These are phyloP conservation scores for Quercus tomentella DNA, from an alignment of 331 rosid species.

Conservation along the genomic window DNA sequence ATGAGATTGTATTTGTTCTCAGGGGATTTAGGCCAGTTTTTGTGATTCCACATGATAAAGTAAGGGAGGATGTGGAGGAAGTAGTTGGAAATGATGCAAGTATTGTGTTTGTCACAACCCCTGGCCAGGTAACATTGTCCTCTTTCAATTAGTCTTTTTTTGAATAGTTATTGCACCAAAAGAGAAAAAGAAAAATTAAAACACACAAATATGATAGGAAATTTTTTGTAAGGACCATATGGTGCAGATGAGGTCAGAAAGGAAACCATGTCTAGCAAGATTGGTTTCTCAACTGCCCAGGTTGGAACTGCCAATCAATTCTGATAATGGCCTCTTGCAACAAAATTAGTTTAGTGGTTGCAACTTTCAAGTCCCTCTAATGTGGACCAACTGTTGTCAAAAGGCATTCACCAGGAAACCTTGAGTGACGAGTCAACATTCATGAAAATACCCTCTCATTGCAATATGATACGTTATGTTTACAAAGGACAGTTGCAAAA, in stretches of 20 bases:
- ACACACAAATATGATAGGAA: background rate
- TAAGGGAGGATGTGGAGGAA: constrained; percentile 78
- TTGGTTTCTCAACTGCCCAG: too few species aligned
- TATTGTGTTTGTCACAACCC: constrained; percentile 81
- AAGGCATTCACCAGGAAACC: too few species aligned
- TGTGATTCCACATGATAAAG: constrained; percentile 92
- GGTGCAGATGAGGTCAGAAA: too few species aligned
- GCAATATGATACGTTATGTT: background rate
- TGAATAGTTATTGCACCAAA: background rate
- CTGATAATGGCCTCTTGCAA: too few species aligned
- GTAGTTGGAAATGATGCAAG: constrained; percentile 54
- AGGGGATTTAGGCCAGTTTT: constrained; percentile 81
- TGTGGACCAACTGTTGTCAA: too few species aligned
- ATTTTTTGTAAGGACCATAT: too few species aligned
- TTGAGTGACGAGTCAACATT: too few species aligned
- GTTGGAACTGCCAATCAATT: too few species aligned
- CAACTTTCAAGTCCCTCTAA: too few species aligned
- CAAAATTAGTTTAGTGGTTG: too few species aligned
- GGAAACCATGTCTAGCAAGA: too few species aligned
- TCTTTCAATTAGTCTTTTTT: background rate
- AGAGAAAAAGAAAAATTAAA: background rate
- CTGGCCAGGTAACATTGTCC: constrained; percentile 67
- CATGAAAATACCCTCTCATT: background rate
- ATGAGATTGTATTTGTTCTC: constrained; percentile 8
- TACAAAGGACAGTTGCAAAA: too few species aligned